Conservation (phyloP, 108 stramenopile species). For the Mayamaea pseudoterrestris region DNA sequence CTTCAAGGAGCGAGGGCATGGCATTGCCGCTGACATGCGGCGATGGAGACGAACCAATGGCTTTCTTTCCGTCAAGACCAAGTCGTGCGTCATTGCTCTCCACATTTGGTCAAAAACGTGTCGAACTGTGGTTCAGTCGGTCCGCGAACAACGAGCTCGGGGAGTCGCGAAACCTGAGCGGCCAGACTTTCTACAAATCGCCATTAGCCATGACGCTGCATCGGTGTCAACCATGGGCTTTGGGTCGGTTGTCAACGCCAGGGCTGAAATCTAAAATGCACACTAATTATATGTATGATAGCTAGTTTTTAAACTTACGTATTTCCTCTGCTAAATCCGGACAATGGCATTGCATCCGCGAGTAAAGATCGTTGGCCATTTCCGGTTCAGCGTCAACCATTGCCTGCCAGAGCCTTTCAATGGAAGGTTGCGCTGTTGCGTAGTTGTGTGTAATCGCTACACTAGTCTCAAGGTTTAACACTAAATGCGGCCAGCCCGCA, state of each 20-base stretch:
- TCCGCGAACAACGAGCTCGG: slow-evolving; percentile 22
- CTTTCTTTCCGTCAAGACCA: slow-evolving; percentile 19
- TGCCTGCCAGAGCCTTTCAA: slow-evolving; percentile 29
- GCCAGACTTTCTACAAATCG: slow-evolving; percentile 14
- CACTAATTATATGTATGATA: no score
- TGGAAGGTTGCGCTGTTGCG: slow-evolving; percentile 59
- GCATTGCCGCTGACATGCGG: slow-evolving; percentile 27
- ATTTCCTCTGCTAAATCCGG: no score
- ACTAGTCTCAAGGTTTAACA: slow-evolving; percentile 64
- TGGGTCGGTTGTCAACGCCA: background rate
- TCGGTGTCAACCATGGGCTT: slow-evolving; percentile 4
- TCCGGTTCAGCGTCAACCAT: slow-evolving; percentile 44
- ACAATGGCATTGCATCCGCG: no score
- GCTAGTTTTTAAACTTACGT: no score
- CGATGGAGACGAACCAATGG: slow-evolving; percentile 23
- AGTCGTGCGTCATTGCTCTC: slow-evolving; percentile 41
- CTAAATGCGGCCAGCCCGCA: slow-evolving; percentile 78
- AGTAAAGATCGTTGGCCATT: no score
- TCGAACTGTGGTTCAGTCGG: slow-evolving; percentile 22
- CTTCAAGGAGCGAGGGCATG: slow-evolving; percentile 12
- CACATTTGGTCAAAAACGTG: slow-evolving; percentile 46
- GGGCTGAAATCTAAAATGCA: no score
- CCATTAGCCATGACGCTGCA: background rate
- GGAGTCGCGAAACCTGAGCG: slow-evolving; percentile 1
- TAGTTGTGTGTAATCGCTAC: slow-evolving; percentile 85